These are phyloP conservation scores for Globisporangium camurandrum DNA, from an alignment of 352 stramenopile species.

Conservation along the genomic window DNA sequence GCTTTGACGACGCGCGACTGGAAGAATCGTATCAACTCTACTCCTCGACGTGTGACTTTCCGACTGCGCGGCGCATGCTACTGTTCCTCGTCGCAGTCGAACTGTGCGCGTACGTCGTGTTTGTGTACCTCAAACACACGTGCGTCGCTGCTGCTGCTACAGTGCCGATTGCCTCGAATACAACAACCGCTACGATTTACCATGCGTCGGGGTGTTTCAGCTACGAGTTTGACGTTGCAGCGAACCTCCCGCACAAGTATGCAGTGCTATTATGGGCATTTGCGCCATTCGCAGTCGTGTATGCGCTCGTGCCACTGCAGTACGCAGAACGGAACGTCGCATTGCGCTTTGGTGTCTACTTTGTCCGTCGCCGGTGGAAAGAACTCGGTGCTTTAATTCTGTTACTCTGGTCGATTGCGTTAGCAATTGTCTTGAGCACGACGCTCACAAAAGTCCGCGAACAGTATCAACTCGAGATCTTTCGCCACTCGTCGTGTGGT, in stretches of 20 bases:
- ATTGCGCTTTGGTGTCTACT: conserved; percentile 65
- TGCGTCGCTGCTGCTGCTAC: conserved; percentile 9
- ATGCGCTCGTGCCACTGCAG: conserved; percentile 53
- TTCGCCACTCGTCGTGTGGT: conserved; percentile 32
- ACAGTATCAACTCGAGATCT: conserved; percentile 33
- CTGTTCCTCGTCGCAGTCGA: conserved; percentile 53
- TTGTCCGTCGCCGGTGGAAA: conserved; percentile 71
- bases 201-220: conserved; percentile 17
- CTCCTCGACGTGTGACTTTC: conserved; percentile 63
- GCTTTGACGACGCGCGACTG: conserved; percentile 57
- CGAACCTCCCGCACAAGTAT: conserved; percentile 21
- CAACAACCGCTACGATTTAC: neutral
- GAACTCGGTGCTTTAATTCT: conserved; percentile 56
- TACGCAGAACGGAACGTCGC: conserved; percentile 63
- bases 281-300: conserved; percentile 50
- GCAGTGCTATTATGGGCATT: conserved; percentile 51
- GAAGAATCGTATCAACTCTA: conserved; percentile 80
- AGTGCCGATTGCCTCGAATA: neutral
- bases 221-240: conserved; percentile 21
- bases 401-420: conserved; percentile 52
- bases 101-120: conserved; percentile 47
- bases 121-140: conserved; percentile 28
- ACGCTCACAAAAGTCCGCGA: conserved; percentile 35
- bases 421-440: conserved; percentile 58
- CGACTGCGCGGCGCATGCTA: conserved; percentile 46